Evolutionary conservation across 192 early-diverging fungal species (phyloP).

Genomic region (Mortierella antarctica): DNA sequence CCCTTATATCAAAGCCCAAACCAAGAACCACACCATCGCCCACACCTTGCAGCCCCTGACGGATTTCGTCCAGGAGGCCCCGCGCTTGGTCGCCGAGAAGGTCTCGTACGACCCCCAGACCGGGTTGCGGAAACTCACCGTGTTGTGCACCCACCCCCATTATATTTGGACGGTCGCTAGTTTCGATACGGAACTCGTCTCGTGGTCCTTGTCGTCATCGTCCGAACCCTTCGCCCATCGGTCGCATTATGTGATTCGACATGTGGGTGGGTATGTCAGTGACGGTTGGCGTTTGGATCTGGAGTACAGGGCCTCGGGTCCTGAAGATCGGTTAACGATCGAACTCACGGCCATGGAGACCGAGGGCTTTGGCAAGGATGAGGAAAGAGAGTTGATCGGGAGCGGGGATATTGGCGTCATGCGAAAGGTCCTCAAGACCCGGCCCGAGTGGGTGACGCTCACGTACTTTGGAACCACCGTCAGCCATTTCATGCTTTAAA

Average conservation of each 20-base stretch:
- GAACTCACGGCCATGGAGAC: constrained; percentile 65
- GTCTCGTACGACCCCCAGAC: constrained; percentile 61
- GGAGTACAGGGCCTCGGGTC: constrained; percentile 50
- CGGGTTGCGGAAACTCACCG: constrained; percentile 58
- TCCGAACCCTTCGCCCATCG: constrained; percentile 49
- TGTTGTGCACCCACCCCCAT: constrained; percentile 56
- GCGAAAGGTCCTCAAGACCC: constrained; percentile 36
- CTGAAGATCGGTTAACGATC: constrained; percentile 56
- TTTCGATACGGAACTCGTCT: constrained; percentile 70
- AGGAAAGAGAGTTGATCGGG: constrained; percentile 57
- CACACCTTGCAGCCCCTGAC: constrained; percentile 23
- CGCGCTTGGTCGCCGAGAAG: constrained; percentile 54
- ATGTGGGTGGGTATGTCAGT: constrained; percentile 60
- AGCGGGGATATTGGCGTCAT: constrained; percentile 55
- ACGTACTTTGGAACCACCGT: constrained; percentile 49
- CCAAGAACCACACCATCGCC: constrained; percentile 41
- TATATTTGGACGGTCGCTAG: constrained; percentile 74
- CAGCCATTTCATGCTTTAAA: constrained; percentile 34
- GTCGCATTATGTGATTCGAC: constrained; percentile 63
- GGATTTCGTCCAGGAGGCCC: constrained; percentile 40
- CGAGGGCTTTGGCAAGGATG: constrained; percentile 56
- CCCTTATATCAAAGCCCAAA: constrained; percentile 32
- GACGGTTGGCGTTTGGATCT: constrained; percentile 61
- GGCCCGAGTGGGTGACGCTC: constrained; percentile 38
- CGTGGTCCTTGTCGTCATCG: constrained; percentile 64